Percentiles rank a stretch among this genome's conserved stretches.
phyloP scores from a whole-genome alignment of 169 alveolate species.

The Plasmodium fragile region DNA sequence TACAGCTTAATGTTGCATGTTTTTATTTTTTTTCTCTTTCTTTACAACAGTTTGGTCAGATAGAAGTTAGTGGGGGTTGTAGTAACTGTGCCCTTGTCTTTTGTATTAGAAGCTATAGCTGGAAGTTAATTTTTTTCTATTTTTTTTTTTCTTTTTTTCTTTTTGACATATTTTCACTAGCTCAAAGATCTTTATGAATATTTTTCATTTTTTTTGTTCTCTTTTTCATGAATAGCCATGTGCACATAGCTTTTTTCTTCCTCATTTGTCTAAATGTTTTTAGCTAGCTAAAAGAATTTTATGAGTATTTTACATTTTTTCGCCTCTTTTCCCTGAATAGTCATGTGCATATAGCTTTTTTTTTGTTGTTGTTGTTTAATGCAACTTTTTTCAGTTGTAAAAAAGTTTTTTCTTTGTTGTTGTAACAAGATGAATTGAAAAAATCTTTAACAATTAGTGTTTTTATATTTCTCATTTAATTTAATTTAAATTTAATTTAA shows the following conservation, averaged over 20 bases:
- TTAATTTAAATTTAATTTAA: not conserved
- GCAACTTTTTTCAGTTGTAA: slow-evolving; percentile 1
- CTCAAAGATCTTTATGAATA: not conserved
- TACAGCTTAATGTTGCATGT: not conserved
- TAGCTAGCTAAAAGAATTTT: not conserved
- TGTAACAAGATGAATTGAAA: not conserved
- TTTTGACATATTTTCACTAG: not conserved
- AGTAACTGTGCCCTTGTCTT: not conserved
- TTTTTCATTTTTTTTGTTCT: not conserved
- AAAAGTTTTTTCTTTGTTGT: not conserved
- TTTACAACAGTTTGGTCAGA: not conserved
- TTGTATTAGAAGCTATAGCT: not conserved
- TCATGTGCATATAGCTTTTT: not conserved
- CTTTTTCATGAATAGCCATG: not conserved
- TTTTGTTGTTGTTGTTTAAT: not conserved
- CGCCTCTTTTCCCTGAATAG: not conserved
- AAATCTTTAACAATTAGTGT: not conserved
- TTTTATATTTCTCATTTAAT: not conserved
- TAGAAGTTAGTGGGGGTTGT: no score
- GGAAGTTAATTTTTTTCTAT: not conserved
- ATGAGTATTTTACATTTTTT: not conserved
- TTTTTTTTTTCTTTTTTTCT: not conserved
- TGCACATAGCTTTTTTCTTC: not conserved
- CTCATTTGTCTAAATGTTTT: not conserved
- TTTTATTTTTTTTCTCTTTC: not conserved